phyloP scores from a whole-genome alignment of 345 rosid genomes.

The Gossypium herbaceum region DNA sequence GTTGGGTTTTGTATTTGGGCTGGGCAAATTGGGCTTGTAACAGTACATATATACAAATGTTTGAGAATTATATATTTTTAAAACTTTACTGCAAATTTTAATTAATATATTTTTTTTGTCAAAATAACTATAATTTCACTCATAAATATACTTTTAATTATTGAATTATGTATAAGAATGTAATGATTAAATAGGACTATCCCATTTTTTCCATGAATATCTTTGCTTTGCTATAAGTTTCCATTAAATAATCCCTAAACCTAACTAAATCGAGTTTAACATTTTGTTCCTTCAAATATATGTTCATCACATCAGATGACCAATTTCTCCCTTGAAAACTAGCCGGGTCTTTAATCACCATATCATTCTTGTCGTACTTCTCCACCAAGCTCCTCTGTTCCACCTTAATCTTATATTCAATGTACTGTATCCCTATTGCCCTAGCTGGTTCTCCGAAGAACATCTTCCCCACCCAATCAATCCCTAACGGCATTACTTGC shows the following conservation, averaged over 20 bases:
- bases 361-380: slow-evolving; percentile 33
- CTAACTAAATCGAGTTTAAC: slow-evolving; percentile 39
- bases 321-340: slow-evolving; percentile 34
- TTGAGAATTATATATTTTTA: no score
- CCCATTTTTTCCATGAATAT: slow-evolving; percentile 34
- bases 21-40: no score
- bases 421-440: slow-evolving; percentile 43
- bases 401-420: slow-evolving; percentile 30
- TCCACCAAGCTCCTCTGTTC: slow-evolving; percentile 48
- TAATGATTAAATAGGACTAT: neutral
- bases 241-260: slow-evolving; percentile 38
- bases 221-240: slow-evolving; percentile 37
- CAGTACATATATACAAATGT: no score
- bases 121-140: neutral
- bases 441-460: slow-evolving; percentile 38
- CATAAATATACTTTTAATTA: neutral
- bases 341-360: slow-evolving; percentile 41
- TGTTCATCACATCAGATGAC: slow-evolving; percentile 37
- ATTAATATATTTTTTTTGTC: neutral
- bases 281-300: slow-evolving; percentile 60
- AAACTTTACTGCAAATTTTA: no score
- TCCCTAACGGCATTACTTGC: neutral
- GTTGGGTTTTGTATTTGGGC: no score
- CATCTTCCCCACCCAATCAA: slow-evolving; percentile 22
- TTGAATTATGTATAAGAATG: neutral